phyloP scores from a whole-genome alignment of 2,329 filamentous ascomycete species.

The Bipolaris bicolor region DNA sequence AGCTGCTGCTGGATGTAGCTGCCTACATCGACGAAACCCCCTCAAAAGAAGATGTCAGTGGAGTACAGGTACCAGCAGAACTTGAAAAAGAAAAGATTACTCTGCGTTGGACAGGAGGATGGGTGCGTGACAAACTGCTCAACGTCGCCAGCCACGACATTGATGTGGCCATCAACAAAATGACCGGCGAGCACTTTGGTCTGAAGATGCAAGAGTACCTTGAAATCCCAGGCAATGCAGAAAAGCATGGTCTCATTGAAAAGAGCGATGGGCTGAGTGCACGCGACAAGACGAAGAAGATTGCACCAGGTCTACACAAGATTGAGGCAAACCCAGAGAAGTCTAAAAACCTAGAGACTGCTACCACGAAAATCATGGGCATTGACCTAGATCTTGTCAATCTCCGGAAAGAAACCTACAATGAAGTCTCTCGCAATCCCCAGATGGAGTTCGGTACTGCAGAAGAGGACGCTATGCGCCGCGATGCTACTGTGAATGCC shows the following conservation, averaged over 20 bases:
- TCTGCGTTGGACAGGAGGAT: conserved; percentile 82
- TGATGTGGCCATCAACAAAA: conserved; percentile 82
- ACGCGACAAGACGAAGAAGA: conserved; percentile 60
- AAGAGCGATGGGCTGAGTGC: conserved; percentile 45
- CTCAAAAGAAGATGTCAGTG: conserved; percentile 34
- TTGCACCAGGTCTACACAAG: conserved; percentile 77
- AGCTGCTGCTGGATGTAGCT: conserved; percentile 83
- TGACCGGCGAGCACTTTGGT: conserved; percentile 82
- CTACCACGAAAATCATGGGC: conserved; percentile 82
- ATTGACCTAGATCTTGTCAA: conserved; percentile 95
- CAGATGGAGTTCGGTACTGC: conserved; percentile 93
- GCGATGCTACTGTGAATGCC: conserved; percentile 93
- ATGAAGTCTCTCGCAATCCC: conserved; percentile 86
- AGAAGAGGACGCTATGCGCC: conserved; percentile 83
- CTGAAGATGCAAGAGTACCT: conserved; percentile 72
- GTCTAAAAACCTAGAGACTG: conserved; percentile 93
- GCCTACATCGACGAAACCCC: conserved; percentile 63
- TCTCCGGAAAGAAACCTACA: conserved; percentile 87
- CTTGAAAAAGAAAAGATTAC: conserved; percentile 57
- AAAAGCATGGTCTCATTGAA: conserved; percentile 63
- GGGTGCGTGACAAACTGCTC: conserved; percentile 85
- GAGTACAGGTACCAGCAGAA: conserved; percentile 51
- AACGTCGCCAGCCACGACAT: conserved; percentile 77
- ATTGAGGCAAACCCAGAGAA: conserved; percentile 93
- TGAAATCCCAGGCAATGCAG: conserved; percentile 62